Conservation (phyloP, 2,329 filamentous ascomycete genomes). For the Emmonsiellopsis sp. region DNA sequence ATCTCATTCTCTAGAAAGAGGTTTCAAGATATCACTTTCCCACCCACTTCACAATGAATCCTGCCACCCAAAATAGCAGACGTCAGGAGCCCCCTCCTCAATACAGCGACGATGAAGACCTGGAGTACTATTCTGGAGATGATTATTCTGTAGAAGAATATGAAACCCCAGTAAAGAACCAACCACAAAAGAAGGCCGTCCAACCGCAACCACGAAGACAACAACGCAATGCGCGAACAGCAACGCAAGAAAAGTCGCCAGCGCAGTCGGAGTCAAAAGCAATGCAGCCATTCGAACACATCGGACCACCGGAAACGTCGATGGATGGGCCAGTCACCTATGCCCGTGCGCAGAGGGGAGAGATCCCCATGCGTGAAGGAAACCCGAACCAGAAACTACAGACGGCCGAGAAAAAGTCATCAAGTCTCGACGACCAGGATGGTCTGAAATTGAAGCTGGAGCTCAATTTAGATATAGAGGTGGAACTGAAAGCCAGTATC, state of each 20-base stretch:
- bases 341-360: constrained; percentile 44
- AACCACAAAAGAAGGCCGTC: constrained; percentile 8
- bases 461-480: constrained; percentile 54
- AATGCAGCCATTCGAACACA: constrained; percentile 46
- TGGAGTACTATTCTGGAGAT: constrained; percentile 2
- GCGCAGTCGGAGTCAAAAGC: constrained; percentile 37
- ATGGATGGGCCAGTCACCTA: constrained; percentile 50
- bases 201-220: neutral
- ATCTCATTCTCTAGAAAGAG: neutral
- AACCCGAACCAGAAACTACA: constrained; percentile 39
- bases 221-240: neutral
- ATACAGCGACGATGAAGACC: constrained; percentile 5
- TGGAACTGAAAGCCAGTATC: constrained; percentile 57
- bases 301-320: constrained; percentile 46
- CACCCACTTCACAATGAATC: neutral
- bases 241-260: constrained; percentile 12
- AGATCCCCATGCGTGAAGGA: constrained; percentile 45
- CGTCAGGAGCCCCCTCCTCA: constrained; percentile 1
- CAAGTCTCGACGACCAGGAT: constrained; percentile 25
- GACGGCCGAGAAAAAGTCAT: constrained; percentile 21
- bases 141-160: constrained; percentile 4
- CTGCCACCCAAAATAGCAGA: neutral
- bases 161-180: constrained; percentile 9
- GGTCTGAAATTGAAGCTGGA: constrained; percentile 50
- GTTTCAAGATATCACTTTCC: neutral